These are phyloP conservation scores for Pseudogymnoascus sp. DNA, from an alignment of 2,329 filamentous ascomycete genomes.

Conservation along the genomic window DNA sequence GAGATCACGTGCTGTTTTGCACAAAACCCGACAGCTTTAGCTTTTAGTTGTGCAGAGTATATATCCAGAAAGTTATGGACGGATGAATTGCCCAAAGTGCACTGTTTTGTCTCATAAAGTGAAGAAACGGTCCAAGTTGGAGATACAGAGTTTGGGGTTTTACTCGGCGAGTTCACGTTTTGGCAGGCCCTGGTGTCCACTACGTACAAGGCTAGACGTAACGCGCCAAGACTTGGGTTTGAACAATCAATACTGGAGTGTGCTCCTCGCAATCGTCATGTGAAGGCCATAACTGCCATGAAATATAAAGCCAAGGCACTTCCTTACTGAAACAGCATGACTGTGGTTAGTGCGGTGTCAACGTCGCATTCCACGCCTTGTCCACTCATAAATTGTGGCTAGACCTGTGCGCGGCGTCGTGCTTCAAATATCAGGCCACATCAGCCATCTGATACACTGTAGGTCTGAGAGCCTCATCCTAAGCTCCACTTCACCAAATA, in stretches of 20 bases:
- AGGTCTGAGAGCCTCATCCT: slow-evolving; percentile 6
- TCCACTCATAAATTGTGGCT: slow-evolving; percentile 1
- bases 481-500: not conserved
- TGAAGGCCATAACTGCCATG: not conserved
- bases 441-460: slow-evolving; percentile 1
- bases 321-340: slow-evolving; percentile 2
- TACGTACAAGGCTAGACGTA: not conserved
- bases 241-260: not conserved
- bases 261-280: not conserved
- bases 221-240: not conserved
- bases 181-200: not conserved
- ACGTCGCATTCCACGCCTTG: not conserved
- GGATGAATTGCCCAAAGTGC: no score
- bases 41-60: not conserved
- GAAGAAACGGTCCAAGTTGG: not conserved
- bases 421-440: slow-evolving; percentile 7
- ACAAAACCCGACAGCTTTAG: not conserved
- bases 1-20: not conserved
- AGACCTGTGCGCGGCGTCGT: not conserved
- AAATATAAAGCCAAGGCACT: not conserved
- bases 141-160: not conserved
- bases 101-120: not conserved
- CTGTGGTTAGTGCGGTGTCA: not conserved
- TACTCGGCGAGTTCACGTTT: not conserved
- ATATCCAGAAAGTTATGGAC: not conserved